Evolutionary conservation across 306 rosid species (phyloP), one percentile per base, ranked within the genome.

Genomic region (Styphnolobium japonicum): DNA sequence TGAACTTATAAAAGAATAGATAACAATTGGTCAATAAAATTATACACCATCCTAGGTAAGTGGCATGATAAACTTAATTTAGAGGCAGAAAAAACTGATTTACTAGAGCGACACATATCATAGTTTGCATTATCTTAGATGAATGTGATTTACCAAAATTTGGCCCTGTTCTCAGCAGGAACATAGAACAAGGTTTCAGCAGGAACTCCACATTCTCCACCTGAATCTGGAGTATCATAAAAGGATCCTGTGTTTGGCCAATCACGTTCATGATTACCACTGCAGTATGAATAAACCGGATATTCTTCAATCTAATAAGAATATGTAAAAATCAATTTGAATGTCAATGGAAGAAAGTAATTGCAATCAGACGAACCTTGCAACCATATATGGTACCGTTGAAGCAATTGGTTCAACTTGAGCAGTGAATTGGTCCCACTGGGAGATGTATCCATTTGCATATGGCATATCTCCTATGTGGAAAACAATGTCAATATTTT

Each of bases 401-500:
- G 98, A 92, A 1, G 98, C 87, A 81, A 94, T 88, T 68, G 93
- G 87, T 80, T 91, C 91, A 79, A 94, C 97, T 80, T 92, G 97
- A 46, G 98, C 85, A 1, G 97, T 91, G 84, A 94, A 92, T 74
- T 94, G 97, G 74, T 94, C 97, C 97, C 98, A 94, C 80, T 94
- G 94, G 31, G 98, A 90, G 81, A 91, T 81, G 81, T 94, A 94
- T 66, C 98, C 97, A 82, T 92, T 89, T 65, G 97, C 91, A 68
- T 92, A 94, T 29, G 93, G 40, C n/a, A 94, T 7, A 77, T 94
- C 97, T 81, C 97, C 97, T 6, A 94, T 88, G 77, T 94, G 98
- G 74, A 92, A 90, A 80, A 89, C 92, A 22, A 92, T 84, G 83
- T 91, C 98, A 62, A 64, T 68, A 53, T 90, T 85, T 1, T 87